Conservation (phyloP, 2,329 filamentous ascomycete species). For the Colletotrichum sublineola region DNA sequence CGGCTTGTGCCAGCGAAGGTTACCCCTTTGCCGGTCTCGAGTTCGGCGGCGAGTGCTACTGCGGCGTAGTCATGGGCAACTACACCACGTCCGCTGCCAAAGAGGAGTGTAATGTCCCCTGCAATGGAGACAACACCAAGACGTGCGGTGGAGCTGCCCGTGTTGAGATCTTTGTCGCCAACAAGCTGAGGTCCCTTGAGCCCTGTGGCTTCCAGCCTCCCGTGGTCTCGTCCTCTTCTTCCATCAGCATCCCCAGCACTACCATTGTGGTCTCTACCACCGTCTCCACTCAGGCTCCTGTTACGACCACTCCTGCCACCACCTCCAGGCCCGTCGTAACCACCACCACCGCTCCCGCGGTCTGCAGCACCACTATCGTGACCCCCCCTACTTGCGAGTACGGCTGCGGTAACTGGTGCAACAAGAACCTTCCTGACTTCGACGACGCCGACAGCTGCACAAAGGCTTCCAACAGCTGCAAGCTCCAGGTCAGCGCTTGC, state of each 20-base stretch:
- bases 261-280: slow-evolving; percentile 42
- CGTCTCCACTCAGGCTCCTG: slow-evolving; percentile 29
- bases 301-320: slow-evolving; percentile 31
- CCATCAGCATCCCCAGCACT: slow-evolving; percentile 42
- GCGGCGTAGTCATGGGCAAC: slow-evolving; percentile 66
- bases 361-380: slow-evolving; percentile 63
- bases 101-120: slow-evolving; percentile 63
- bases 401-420: slow-evolving; percentile 67
- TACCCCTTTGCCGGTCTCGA: slow-evolving; percentile 64
- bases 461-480: slow-evolving; percentile 58
- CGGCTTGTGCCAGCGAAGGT: slow-evolving; percentile 57
- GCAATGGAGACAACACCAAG: slow-evolving; percentile 60
- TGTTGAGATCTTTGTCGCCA: slow-evolving; percentile 62
- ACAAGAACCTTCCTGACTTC: slow-evolving; percentile 63
- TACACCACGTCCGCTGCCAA: slow-evolving; percentile 53
- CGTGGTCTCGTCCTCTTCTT: slow-evolving; percentile 40
- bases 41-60: slow-evolving; percentile 61
- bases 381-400: slow-evolving; percentile 66
- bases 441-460: slow-evolving; percentile 58
- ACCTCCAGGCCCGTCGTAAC: slow-evolving; percentile 45
- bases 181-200: slow-evolving; percentile 63
- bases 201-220: slow-evolving; percentile 59
- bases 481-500: slow-evolving; percentile 63
- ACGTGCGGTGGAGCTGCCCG: slow-evolving; percentile 59
- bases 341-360: slow-evolving; percentile 54